Conservation (phyloP, 2,329 filamentous ascomycete genomes). For the Stenocarpella maydis region DNA sequence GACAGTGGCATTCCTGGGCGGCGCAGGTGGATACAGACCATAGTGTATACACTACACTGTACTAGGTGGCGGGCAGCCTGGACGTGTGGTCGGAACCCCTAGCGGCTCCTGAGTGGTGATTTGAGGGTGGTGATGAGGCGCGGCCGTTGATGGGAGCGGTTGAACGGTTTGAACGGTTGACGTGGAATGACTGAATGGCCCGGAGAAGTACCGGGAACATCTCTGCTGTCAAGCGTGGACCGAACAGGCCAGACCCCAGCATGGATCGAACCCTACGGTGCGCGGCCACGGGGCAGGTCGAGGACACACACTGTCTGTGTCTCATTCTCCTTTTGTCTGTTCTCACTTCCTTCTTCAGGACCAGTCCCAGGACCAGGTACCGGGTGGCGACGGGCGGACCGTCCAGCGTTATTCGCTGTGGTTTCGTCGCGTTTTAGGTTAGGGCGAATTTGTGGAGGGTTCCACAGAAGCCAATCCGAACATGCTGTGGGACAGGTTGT, state of each 20-base stretch:
- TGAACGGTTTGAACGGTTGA: slow-evolving; percentile 21
- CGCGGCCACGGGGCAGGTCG: neutral
- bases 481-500: slow-evolving; percentile 21
- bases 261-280: slow-evolving; percentile 17
- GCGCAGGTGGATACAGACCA: slow-evolving; percentile 14
- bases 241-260: slow-evolving; percentile 20
- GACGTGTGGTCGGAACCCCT: slow-evolving; percentile 9
- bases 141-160: slow-evolving; percentile 25
- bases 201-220: slow-evolving; percentile 27
- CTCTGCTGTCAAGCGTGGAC: slow-evolving; percentile 11
- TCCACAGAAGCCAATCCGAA: slow-evolving; percentile 24
- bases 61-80: neutral
- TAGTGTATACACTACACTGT: no score
- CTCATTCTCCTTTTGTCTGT: slow-evolving; percentile 26
- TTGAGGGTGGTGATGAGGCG: neutral
- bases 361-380: slow-evolving; percentile 6
- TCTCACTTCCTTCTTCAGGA: slow-evolving; percentile 11
- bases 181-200: slow-evolving; percentile 13
- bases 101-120: neutral
- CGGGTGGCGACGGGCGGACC: slow-evolving; percentile 7
- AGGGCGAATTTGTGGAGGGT: slow-evolving; percentile 25
- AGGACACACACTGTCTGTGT: slow-evolving; percentile 22
- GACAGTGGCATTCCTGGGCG: slow-evolving; percentile 9
- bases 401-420: slow-evolving; percentile 21
- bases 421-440: slow-evolving; percentile 17